Conservation (phyloP, 805 yeast species). For the Priceomyces castillae region DNA sequence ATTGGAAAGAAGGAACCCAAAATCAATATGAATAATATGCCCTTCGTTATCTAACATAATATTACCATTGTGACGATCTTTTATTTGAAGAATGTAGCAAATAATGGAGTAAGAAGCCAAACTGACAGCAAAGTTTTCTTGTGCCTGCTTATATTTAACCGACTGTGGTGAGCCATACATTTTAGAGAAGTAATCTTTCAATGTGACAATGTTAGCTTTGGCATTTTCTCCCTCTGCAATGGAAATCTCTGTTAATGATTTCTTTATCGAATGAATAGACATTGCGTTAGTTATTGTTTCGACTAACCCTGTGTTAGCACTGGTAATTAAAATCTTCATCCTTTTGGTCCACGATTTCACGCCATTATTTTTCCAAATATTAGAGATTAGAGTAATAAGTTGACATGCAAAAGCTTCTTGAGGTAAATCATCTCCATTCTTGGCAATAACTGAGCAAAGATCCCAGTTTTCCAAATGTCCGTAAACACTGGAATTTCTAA, state of each 20-base stretch:
- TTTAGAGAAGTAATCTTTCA: constrained; percentile 74
- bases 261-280: constrained; percentile 91
- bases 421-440: constrained; percentile 92
- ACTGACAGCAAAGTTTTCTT: constrained; percentile 79
- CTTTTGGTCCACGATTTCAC: constrained; percentile 87
- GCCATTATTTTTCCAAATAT: constrained; percentile 70
- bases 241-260: constrained; percentile 78
- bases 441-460: constrained; percentile 89
- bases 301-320: constrained; percentile 86
- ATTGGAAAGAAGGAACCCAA: constrained; percentile 88
- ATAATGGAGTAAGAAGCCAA: constrained; percentile 90
- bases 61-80: constrained; percentile 96
- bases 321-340: constrained; percentile 89
- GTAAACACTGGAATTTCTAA: constrained; percentile 69
- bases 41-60: constrained; percentile 96
- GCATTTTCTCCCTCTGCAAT: constrained; percentile 65
- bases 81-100: constrained; percentile 85
- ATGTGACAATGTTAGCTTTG: constrained; percentile 65
- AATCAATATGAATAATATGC: constrained; percentile 91
- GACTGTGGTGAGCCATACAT: constrained; percentile 67
- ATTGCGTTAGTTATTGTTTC: constrained; percentile 95
- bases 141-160: constrained; percentile 65
- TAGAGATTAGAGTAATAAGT: constrained; percentile 79
- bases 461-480: constrained; percentile 95
- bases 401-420: constrained; percentile 99